These are phyloP conservation scores for Diaporthe sp. DNA, from an alignment of 2,329 filamentous ascomycete genomes.

Conservation along the genomic window DNA sequence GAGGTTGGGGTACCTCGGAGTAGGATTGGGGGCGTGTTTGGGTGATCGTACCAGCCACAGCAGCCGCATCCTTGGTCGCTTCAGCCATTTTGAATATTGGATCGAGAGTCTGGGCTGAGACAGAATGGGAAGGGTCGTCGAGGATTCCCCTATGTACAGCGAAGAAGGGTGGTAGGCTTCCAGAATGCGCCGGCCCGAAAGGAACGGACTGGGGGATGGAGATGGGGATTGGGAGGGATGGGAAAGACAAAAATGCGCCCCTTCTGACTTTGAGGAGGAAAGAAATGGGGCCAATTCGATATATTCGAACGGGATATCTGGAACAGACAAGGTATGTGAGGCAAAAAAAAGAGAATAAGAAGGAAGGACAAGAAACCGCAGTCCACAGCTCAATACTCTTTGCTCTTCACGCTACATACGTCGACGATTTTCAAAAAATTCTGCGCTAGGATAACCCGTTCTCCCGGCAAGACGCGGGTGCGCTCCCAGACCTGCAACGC, in stretches of 20 bases:
- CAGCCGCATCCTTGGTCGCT: conserved; percentile 34
- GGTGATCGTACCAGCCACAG: conserved; percentile 32
- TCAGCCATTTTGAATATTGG: conserved; percentile 38
- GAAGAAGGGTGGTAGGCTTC: conserved; percentile 13
- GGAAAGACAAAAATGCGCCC: conserved; percentile 15
- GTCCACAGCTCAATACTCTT: conserved; percentile 27
- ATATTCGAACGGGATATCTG: conserved; percentile 10
- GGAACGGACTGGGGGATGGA: conserved; percentile 28
- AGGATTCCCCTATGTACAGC: neutral
- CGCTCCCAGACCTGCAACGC: conserved; percentile 1
- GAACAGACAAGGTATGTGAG: conserved; percentile 32
- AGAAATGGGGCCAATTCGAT: conserved; percentile 31
- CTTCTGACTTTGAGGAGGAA: conserved; percentile 28
- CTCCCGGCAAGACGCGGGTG: conserved; percentile 31
- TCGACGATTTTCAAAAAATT: conserved; percentile 40
- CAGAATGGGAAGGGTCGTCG: conserved; percentile 9
- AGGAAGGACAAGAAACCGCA: conserved; percentile 29
- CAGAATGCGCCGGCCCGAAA: conserved; percentile 34
- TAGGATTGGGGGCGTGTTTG: neutral
- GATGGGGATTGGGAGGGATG: conserved; percentile 1
- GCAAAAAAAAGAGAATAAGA: conserved; percentile 9
- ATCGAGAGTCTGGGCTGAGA: neutral
- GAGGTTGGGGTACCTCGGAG: neutral
- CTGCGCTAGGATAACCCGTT: conserved; percentile 38
- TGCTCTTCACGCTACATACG: conserved; percentile 28